phyloP scores from a whole-genome alignment of 192 early-diverging fungal genomes.

The Haplosporangium gracile region DNA sequence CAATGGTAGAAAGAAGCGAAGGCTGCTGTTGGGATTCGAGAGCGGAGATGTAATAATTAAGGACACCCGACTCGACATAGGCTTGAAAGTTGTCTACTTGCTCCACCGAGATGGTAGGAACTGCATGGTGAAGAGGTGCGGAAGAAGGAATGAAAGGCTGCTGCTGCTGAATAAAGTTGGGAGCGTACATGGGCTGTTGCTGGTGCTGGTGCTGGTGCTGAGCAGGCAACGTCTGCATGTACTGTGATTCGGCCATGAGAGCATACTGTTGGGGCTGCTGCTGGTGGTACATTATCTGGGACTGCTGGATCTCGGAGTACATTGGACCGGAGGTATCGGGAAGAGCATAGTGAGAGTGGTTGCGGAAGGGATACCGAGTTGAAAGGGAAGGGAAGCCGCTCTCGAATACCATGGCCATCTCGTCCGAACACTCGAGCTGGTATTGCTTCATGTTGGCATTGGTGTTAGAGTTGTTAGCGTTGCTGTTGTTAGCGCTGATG shows the following conservation, averaged over 20 bases:
- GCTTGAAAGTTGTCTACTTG: background rate
- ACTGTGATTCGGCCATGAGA: background rate
- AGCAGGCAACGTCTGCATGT: background rate
- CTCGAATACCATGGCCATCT: background rate
- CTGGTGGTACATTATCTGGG: background rate
- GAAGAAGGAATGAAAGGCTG: background rate
- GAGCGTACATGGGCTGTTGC: background rate
- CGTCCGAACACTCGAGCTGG: background rate
- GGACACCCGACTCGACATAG: background rate
- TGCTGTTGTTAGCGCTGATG: constrained; percentile 6
- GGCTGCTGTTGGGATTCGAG: constrained; percentile 7
- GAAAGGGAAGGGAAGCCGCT: background rate
- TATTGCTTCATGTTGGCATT: constrained; percentile 6
- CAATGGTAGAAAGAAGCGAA: constrained; percentile 3
- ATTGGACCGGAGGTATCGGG: background rate
- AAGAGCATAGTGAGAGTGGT: background rate
- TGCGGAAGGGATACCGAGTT: background rate
- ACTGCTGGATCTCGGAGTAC: background rate
- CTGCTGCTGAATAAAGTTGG: constrained; percentile 7
- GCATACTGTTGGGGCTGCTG: background rate
- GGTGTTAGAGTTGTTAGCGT: background rate
- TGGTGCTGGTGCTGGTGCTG: background rate
- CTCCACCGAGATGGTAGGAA: background rate
- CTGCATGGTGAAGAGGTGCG: background rate
- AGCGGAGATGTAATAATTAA: background rate